Evolutionary conservation across 345 rosid species (phyloP).

Genomic region (Eutrema heterophyllum): DNA sequence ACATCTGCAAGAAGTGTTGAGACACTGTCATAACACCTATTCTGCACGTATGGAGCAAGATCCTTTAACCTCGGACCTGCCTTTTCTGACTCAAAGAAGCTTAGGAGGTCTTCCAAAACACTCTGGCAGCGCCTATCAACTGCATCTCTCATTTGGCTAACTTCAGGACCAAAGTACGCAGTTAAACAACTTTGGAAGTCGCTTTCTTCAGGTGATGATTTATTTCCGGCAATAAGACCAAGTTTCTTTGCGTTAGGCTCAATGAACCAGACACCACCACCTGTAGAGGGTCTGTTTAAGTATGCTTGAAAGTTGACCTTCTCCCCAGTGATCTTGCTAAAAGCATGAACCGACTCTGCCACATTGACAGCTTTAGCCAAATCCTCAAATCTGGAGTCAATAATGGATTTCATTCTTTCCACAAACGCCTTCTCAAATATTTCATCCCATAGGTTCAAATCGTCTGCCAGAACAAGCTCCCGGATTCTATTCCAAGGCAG

Average conservation of each 20-base stretch:
- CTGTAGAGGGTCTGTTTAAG: slow-evolving; percentile 76
- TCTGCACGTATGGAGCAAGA: slow-evolving; percentile 77
- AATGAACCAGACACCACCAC: slow-evolving; percentile 95
- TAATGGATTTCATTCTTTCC: slow-evolving; percentile 74
- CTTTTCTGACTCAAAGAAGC: slow-evolving; percentile 91
- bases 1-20: slow-evolving; percentile 61
- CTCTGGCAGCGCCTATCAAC: slow-evolving; percentile 71
- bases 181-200: slow-evolving; percentile 71
- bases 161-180: slow-evolving; percentile 89
- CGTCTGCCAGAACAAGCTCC: slow-evolving; percentile 85
- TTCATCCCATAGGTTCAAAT: slow-evolving; percentile 95
- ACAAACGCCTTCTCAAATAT: slow-evolving; percentile 93
- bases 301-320: slow-evolving; percentile 64
- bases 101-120: slow-evolving; percentile 76
- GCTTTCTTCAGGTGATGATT: slow-evolving; percentile 51
- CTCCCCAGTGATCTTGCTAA: slow-evolving; percentile 45
- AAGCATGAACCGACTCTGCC: slow-evolving; percentile 44
- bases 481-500: slow-evolving; percentile 92
- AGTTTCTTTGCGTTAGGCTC: slow-evolving; percentile 66
- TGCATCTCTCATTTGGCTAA: slow-evolving; percentile 78
- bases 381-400: slow-evolving; percentile 61
- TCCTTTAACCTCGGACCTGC: slow-evolving; percentile 75
- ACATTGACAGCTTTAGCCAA: slow-evolving; percentile 53
- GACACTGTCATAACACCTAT: slow-evolving; percentile 71
- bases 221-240: slow-evolving; percentile 40